Conservation (phyloP, 2,329 filamentous ascomycete species). For the Exophiala dermatitidis region DNA sequence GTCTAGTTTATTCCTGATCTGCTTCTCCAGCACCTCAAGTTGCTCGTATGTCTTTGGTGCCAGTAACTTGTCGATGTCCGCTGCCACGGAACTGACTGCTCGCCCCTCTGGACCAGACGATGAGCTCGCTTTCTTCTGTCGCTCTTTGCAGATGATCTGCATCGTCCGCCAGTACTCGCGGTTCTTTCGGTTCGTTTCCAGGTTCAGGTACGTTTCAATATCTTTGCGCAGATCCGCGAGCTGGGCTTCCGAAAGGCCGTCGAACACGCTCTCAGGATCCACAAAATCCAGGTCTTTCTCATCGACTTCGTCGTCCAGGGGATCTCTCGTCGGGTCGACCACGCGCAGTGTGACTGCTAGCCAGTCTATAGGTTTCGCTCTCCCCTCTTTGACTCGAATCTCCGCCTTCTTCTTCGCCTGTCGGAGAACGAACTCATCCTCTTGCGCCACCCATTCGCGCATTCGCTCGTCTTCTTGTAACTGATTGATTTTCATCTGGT, state of each 20-base stretch:
- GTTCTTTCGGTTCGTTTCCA: constrained; percentile 73
- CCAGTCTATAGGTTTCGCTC: constrained; percentile 89
- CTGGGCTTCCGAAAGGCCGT: constrained; percentile 59
- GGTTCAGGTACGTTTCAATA: constrained; percentile 67
- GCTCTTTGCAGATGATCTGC: constrained; percentile 72
- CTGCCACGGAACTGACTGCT: constrained; percentile 71
- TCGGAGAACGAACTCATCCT: constrained; percentile 91
- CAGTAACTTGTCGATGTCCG: constrained; percentile 82
- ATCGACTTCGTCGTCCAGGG: constrained; percentile 71
- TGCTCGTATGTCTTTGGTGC: constrained; percentile 79
- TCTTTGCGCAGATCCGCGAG: constrained; percentile 73
- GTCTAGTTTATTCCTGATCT: constrained; percentile 77
- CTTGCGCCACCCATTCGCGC: constrained; percentile 79
- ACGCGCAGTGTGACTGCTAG: constrained; percentile 84
- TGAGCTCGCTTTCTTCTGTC: constrained; percentile 58
- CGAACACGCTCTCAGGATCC: constrained; percentile 73
- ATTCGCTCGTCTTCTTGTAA: constrained; percentile 71
- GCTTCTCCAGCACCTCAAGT: constrained; percentile 74
- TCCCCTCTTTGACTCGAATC: constrained; percentile 82
- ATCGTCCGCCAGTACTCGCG: constrained; percentile 87
- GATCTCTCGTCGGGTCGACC: constrained; percentile 74
- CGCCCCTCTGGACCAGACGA: constrained; percentile 54
- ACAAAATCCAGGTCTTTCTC: constrained; percentile 72
- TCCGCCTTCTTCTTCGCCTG: constrained; percentile 98
- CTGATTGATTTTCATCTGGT: constrained; percentile 43